Evolutionary conservation across 2,329 filamentous ascomycete genomes (phyloP).

Genomic region (Colletotrichum destructivum): DNA sequence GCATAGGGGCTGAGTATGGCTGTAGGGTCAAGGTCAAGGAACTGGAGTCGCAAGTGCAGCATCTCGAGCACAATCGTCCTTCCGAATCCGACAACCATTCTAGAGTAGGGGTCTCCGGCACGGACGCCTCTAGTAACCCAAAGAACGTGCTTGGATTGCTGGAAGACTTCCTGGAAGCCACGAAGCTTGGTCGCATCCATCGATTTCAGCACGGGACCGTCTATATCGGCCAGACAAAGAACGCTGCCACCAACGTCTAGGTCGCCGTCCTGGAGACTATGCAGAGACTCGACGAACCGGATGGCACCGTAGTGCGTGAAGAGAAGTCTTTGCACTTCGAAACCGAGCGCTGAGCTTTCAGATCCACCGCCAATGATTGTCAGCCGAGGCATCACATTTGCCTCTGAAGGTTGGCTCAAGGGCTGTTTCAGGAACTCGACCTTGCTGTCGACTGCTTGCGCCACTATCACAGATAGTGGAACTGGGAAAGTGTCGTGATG

Average conservation of each 20-base stretch:
- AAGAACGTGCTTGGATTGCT: constrained; percentile 38
- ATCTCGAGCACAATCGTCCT: constrained; percentile 30
- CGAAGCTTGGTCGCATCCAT: constrained; percentile 49
- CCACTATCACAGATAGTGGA: too few relatives aligned
- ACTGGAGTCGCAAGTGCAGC: constrained; percentile 28
- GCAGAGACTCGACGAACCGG: neutral
- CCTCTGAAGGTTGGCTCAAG: too few relatives aligned
- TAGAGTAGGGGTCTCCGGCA: constrained; percentile 37
- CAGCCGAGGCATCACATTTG: too few relatives aligned
- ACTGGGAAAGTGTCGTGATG: too few relatives aligned
- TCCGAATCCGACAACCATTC: constrained; percentile 39
- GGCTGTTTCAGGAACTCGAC: too few relatives aligned
- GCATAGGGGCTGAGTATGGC: neutral
- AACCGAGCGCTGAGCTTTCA: too few relatives aligned
- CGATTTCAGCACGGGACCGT: constrained; percentile 48
- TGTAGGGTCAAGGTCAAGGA: constrained; percentile 28
- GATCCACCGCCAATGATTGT: too few relatives aligned
- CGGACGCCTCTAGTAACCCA: constrained; percentile 44
- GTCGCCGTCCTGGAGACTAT: constrained; percentile 9
- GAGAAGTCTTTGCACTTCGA: constrained; percentile 14
- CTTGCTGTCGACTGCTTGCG: too few relatives aligned
- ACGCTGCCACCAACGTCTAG: constrained; percentile 43
- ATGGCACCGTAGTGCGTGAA: neutral
- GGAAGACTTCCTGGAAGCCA: constrained; percentile 42
- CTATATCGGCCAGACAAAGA: constrained; percentile 28